Evolutionary conservation across 352 stramenopile species (phyloP).

Genomic region (Hyaloperonospora arabidopsidis): DNA sequence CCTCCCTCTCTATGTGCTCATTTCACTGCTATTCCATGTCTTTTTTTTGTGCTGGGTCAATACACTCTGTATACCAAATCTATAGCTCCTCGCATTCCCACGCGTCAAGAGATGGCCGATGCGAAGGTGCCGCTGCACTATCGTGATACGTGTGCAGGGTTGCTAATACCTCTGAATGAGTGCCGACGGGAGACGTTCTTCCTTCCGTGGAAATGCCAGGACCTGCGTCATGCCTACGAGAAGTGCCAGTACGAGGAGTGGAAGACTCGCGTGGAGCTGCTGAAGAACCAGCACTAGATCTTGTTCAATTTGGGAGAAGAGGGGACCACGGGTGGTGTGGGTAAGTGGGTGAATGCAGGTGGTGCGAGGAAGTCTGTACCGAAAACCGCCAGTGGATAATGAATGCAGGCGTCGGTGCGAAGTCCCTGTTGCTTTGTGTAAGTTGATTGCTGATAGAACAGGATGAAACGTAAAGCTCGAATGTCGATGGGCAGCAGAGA

Average conservation of each 20-base stretch:
- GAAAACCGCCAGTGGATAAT: constrained; percentile 25
- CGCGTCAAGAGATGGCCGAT: constrained; percentile 90
- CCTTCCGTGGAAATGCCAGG: constrained; percentile 92
- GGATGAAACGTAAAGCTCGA: constrained; percentile 3
- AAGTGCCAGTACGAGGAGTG: constrained; percentile 96
- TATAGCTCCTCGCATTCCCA: constrained; percentile 63
- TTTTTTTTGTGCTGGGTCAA: not conserved
- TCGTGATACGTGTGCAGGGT: constrained; percentile 92
- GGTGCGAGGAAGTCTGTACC: not conserved
- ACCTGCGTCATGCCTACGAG: constrained; percentile 97
- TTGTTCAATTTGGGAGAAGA: not conserved
- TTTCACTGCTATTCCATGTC: not conserved
- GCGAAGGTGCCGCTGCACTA: constrained; percentile 90
- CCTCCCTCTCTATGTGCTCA: not conserved
- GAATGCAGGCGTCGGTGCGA: constrained; percentile 21
- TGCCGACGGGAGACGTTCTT: constrained; percentile 91
- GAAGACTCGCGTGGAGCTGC: constrained; percentile 78
- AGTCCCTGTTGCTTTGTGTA: constrained; percentile 4
- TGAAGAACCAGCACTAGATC: constrained; percentile 64
- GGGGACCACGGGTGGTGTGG: too few species aligned
- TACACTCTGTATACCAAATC: not conserved
- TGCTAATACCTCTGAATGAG: constrained; percentile 94
- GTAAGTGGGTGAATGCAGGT: not conserved
- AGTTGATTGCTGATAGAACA: constrained; percentile 5
- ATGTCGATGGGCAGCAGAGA: not conserved